These are phyloP conservation scores for Albophoma yamanashiensis DNA, from an alignment of 2,329 filamentous ascomycete genomes.

Conservation along the genomic window DNA sequence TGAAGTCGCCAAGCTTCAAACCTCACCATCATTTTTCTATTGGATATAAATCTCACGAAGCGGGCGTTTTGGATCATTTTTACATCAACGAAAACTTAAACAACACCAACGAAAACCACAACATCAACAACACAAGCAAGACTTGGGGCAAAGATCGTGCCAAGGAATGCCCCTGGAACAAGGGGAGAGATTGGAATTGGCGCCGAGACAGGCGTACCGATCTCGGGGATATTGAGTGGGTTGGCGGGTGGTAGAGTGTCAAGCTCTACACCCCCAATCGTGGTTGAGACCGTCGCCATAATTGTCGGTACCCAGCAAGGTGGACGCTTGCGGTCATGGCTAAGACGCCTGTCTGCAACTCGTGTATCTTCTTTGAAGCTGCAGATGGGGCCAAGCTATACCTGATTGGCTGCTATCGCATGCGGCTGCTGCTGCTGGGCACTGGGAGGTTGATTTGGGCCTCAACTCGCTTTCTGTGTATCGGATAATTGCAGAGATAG, in stretches of 20 bases:
- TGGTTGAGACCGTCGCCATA: conserved; percentile 36
- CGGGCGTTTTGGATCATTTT: conserved; percentile 37
- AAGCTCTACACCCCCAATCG: conserved; percentile 43
- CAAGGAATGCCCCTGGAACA: conserved; percentile 46
- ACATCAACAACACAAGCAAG: conserved; percentile 12
- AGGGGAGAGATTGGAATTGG: conserved; percentile 51
- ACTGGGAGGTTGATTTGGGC: conserved; percentile 21
- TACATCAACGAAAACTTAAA: conserved; percentile 23
- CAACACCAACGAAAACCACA: background rate
- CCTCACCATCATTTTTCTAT: conserved; percentile 37
- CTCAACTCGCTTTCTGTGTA: conserved; percentile 57
- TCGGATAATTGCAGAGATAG: conserved; percentile 35
- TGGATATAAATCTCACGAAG: conserved; percentile 36
- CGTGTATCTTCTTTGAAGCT: background rate
- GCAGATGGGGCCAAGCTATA: conserved; percentile 1
- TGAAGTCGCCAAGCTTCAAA: conserved; percentile 38
- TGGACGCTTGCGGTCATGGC: background rate
- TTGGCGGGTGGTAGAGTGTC: conserved; percentile 75
- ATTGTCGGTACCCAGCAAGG: conserved; percentile 2
- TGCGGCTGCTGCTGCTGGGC: conserved; percentile 6
- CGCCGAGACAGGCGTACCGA: conserved; percentile 52
- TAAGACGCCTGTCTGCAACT: background rate
- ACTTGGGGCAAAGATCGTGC: conserved; percentile 31
- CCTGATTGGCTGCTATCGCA: conserved; percentile 1
- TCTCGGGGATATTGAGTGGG: conserved; percentile 81